A percentile compares a stretch with the other conserved stretches of the same genome.
phyloP scores from a whole-genome alignment of 352 stramenopile species.

The Phytophthora sp. region DNA sequence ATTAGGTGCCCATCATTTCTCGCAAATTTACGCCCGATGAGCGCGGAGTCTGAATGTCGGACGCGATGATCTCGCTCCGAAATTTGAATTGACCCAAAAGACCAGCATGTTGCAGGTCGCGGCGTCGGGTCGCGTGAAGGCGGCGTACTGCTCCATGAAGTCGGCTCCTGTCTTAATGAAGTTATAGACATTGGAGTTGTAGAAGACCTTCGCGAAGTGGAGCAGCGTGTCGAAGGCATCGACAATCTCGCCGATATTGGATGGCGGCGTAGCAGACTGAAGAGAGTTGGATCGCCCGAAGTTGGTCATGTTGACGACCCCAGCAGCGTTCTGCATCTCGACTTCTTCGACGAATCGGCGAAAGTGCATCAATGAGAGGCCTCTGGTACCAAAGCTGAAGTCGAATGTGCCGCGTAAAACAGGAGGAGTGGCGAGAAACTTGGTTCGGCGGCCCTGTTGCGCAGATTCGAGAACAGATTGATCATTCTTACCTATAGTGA shows the following conservation, averaged over 20 bases:
- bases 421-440: slow-evolving; percentile 13
- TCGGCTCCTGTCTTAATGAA: not conserved
- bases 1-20: slow-evolving; percentile 8
- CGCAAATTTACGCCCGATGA: slow-evolving; percentile 1
- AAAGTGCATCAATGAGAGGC: slow-evolving; percentile 21
- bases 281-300: slow-evolving; percentile 11
- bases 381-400: slow-evolving; percentile 12
- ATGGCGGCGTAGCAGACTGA: not conserved
- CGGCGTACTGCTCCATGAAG: slow-evolving; percentile 5
- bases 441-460: slow-evolving; percentile 1
- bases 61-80: slow-evolving; percentile 5
- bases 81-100: slow-evolving; percentile 20
- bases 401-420: slow-evolving; percentile 11
- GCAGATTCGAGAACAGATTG: slow-evolving; percentile 20
- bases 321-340: not conserved
- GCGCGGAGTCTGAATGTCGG: not conserved
- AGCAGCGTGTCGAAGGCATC: slow-evolving; percentile 1
- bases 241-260: not conserved
- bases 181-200: slow-evolving; percentile 4
- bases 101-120: slow-evolving; percentile 11
- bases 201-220: slow-evolving; percentile 4
- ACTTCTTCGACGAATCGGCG: slow-evolving; percentile 2
- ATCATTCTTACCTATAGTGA: slow-evolving; percentile 14
- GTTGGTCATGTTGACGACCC: slow-evolving; percentile 4
- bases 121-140: not conserved